Conservation (phyloP, 2,329 filamentous ascomycete genomes). For the Immersiporthe knoxdaviesiana region DNA sequence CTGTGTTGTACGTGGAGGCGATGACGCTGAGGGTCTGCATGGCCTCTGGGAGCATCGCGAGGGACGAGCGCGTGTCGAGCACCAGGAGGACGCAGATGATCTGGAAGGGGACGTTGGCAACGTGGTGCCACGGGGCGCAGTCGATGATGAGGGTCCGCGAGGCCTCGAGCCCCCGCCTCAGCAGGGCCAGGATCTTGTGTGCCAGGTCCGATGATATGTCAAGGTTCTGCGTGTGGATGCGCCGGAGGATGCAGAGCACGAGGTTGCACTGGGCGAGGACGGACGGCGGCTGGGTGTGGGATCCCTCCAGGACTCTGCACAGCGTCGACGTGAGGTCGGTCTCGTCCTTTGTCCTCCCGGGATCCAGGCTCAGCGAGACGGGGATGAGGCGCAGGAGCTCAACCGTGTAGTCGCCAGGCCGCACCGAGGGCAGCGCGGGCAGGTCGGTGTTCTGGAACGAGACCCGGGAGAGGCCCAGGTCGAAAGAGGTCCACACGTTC, state of each 20-base stretch:
- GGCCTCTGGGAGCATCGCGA: conserved; percentile 52
- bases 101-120: conserved; percentile 63
- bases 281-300: conserved; percentile 46
- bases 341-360: conserved; percentile 47
- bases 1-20: conserved; percentile 48
- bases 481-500: conserved; percentile 63
- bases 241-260: conserved; percentile 57
- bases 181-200: conserved; percentile 51
- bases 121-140: conserved; percentile 60
- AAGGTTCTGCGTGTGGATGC: conserved; percentile 54
- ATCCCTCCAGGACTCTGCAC: conserved; percentile 43
- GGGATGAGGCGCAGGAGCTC: conserved; percentile 58
- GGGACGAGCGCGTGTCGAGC: conserved; percentile 54
- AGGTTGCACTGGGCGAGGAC: conserved; percentile 58
- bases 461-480: conserved; percentile 59
- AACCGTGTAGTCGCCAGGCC: conserved; percentile 46
- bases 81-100: conserved; percentile 59
- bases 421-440: conserved; percentile 42
- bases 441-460: conserved; percentile 46
- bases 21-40: conserved; percentile 52
- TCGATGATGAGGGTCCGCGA: conserved; percentile 50
- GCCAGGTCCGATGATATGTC: conserved; percentile 47
- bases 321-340: conserved; percentile 49
- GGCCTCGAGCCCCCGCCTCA: conserved; percentile 49
- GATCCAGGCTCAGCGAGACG: conserved; percentile 57